These are phyloP conservation scores for Sphagnum magellanicum DNA, from an alignment of 228 moss, liverwort and hornwort species.

Conservation along the genomic window DNA sequence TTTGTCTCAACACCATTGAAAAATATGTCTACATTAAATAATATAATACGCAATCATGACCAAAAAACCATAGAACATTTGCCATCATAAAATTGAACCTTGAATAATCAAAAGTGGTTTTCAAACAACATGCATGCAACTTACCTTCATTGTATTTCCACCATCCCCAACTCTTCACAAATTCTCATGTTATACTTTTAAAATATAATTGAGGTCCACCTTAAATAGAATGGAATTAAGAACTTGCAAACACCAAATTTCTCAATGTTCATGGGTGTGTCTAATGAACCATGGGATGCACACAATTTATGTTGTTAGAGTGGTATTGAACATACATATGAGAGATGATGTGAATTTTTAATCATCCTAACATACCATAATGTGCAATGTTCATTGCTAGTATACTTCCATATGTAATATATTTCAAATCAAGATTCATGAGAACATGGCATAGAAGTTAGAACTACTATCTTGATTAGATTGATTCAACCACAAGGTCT, in stretches of 20 bases:
- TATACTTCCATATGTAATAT: no score
- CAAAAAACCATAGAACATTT: background rate
- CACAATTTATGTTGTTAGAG: no score
- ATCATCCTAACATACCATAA: no score
- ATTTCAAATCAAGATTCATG: no score
- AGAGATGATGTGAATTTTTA: no score
- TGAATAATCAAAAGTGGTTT: no score
- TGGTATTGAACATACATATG: no score
- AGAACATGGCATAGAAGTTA: background rate
- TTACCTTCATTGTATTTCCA: conserved; percentile 84
- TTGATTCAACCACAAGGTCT: conserved; percentile 97
- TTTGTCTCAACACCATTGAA: background rate
- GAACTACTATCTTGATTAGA: conserved; percentile 63
- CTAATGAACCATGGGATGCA: no score
- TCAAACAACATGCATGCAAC: background rate
- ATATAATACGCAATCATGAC: background rate
- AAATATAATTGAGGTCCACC: conserved; percentile 89
- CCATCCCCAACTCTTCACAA: conserved; percentile 92
- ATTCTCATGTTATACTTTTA: conserved; percentile 90
- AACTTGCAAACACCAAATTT: conserved; percentile 36
- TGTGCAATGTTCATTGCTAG: no score
- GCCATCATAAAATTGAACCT: no score
- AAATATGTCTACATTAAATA: no score
- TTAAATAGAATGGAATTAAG: conserved; percentile 86
- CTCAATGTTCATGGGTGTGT: background rate